phyloP scores from a whole-genome alignment of 2,329 filamentous ascomycete genomes.

The Cladosporium sp. region DNA sequence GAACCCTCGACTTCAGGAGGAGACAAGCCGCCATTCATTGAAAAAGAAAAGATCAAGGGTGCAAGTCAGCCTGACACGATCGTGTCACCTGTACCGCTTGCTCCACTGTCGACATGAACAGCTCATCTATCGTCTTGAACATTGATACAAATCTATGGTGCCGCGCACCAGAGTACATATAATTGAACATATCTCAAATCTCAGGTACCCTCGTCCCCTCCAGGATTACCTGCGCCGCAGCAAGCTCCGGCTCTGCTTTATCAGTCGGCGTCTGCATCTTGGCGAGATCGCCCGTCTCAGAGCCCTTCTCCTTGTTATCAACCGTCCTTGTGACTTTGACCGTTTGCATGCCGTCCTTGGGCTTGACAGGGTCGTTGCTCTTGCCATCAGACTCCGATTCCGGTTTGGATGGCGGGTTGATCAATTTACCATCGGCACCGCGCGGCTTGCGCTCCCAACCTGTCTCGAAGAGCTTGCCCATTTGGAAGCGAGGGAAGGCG shows the following conservation, averaged over 20 bases:
- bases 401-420: constrained; percentile 2
- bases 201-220: constrained; percentile 3
- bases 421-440: constrained; percentile 28
- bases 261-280: constrained; percentile 13
- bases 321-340: constrained; percentile 21
- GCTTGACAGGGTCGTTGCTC: constrained; percentile 10
- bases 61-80: too few species aligned
- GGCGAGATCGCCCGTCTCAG: constrained; percentile 1
- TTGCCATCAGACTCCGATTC: neutral
- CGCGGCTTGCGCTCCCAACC: constrained; percentile 73
- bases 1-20: too few species aligned
- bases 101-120: too few species aligned
- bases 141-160: neutral
- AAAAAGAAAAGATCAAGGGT: too few species aligned
- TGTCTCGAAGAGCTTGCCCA: constrained; percentile 71
- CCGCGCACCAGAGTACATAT: too few species aligned
- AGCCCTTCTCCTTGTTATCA: constrained; percentile 11
- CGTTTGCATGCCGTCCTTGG: constrained; percentile 16
- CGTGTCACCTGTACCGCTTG: too few species aligned
- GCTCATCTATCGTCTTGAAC: too few species aligned
- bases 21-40: too few species aligned
- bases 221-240: neutral
- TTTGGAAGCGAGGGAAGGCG: constrained; percentile 79
- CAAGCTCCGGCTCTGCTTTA: neutral
- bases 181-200: neutral